Conservation (phyloP, 495 filamentous ascomycete genomes). For the Choiromyces venosus region DNA sequence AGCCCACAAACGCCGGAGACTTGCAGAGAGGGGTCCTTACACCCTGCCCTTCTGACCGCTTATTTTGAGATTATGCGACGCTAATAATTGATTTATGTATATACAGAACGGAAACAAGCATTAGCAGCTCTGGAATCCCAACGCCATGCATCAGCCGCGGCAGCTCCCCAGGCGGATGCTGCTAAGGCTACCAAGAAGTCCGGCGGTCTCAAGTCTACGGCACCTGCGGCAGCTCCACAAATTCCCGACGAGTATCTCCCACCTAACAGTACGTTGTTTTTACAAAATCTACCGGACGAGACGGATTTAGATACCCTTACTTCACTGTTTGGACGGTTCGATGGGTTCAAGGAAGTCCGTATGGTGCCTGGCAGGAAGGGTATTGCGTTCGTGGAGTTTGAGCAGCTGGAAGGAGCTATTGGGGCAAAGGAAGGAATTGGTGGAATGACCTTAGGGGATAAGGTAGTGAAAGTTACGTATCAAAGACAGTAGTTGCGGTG, state of each 20-base stretch:
- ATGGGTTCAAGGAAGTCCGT: slow-evolving; percentile 90
- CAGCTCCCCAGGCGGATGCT: slow-evolving; percentile 52
- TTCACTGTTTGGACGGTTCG: slow-evolving; percentile 78
- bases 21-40: slow-evolving; percentile 78
- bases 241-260: slow-evolving; percentile 96
- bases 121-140: slow-evolving; percentile 73
- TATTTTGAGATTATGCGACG: neutral
- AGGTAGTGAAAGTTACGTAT: slow-evolving; percentile 75
- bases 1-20: slow-evolving; percentile 71
- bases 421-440: slow-evolving; percentile 91
- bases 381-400: slow-evolving; percentile 96
- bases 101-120: slow-evolving; percentile 82
- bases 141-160: slow-evolving; percentile 67
- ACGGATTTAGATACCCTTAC: slow-evolving; percentile 73
- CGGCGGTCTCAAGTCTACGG: slow-evolving; percentile 70
- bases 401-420: slow-evolving; percentile 80
- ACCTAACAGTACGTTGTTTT: slow-evolving; percentile 95
- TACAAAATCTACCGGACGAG: slow-evolving; percentile 86
- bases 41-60: neutral
- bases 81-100: slow-evolving; percentile 3
- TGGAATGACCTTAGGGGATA: slow-evolving; percentile 74
- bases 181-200: slow-evolving; percentile 52
- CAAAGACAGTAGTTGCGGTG: slow-evolving; percentile 64
- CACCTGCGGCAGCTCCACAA: slow-evolving; percentile 62
- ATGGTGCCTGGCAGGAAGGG: slow-evolving; percentile 78